phyloP scores from a whole-genome alignment of 1,284 basidiomycete genomes.

The Moniliophthora roreri region DNA sequence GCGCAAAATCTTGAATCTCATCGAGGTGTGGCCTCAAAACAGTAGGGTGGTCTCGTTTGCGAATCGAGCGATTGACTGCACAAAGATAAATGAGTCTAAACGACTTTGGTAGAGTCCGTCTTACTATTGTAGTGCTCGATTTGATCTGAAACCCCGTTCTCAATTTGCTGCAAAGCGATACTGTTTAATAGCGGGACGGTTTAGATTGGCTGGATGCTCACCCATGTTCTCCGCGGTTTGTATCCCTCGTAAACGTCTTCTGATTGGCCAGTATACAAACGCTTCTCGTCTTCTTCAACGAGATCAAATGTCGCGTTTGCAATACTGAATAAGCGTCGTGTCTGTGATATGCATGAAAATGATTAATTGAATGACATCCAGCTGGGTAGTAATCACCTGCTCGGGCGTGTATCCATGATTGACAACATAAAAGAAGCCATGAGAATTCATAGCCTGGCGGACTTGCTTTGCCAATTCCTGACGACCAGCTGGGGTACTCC shows the following conservation, averaged over 20 bases:
- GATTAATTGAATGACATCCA: background rate
- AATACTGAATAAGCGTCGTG: constrained; percentile 56
- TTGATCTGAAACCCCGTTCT: constrained; percentile 55
- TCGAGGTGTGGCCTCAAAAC: constrained; percentile 51
- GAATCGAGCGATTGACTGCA: constrained; percentile 47
- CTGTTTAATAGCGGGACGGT: background rate
- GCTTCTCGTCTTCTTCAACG: too few relatives aligned
- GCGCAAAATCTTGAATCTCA: constrained; percentile 55
- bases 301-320: too few relatives aligned
- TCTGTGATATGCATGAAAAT: constrained; percentile 51
- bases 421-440: constrained; percentile 63
- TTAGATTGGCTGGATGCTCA: constrained; percentile 40
- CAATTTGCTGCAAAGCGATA: constrained; percentile 41
- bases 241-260: too few relatives aligned
- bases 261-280: too few relatives aligned
- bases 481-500: too few relatives aligned
- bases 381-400: constrained; percentile 31
- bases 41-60: constrained; percentile 45
- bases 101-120: constrained; percentile 10
- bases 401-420: constrained; percentile 53
- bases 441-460: constrained; percentile 54
- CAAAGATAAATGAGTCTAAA: background rate
- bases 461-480: constrained; percentile 37
- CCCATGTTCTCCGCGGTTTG: constrained; percentile 20
- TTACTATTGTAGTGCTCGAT: constrained; percentile 58